Evolutionary conservation across 208 protist genomes (phyloP).

Genomic region (Strigomonas galati): DNA sequence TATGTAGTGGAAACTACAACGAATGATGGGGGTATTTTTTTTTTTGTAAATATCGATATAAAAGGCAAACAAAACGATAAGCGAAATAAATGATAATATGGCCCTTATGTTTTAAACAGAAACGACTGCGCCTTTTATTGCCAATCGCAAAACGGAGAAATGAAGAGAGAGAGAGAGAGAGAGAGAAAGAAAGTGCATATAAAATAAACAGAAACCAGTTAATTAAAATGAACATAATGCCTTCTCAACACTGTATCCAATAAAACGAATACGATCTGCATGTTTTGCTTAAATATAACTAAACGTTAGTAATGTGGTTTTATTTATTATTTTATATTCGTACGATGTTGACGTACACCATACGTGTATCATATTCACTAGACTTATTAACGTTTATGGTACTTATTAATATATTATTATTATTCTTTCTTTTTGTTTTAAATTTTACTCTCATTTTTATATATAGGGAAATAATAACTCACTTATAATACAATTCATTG

Average conservation of each 20-base stretch:
- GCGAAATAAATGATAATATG: background rate
- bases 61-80: background rate
- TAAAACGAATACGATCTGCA: too few relatives aligned
- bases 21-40: too few relatives aligned
- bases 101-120: background rate
- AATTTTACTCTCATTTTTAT: background rate
- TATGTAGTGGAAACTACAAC: too few relatives aligned
- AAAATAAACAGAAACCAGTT: background rate
- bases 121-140: too few relatives aligned
- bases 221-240: constrained; percentile 3
- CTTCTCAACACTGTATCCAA: too few relatives aligned
- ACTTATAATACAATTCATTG: constrained; percentile 8
- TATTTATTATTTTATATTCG: background rate
- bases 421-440: background rate
- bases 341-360: background rate
- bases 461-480: constrained; percentile 5
- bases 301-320: background rate
- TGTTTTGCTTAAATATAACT: too few relatives aligned
- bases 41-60: background rate
- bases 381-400: constrained; percentile 11
- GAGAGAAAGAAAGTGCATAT: background rate
- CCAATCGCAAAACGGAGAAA: background rate
- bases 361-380: too few relatives aligned
- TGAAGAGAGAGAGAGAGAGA: background rate
- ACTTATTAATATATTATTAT: constrained; percentile 9